These are phyloP conservation scores for Stephanodiscus triporus DNA, from an alignment of 108 stramenopile species.

Conservation along the genomic window DNA sequence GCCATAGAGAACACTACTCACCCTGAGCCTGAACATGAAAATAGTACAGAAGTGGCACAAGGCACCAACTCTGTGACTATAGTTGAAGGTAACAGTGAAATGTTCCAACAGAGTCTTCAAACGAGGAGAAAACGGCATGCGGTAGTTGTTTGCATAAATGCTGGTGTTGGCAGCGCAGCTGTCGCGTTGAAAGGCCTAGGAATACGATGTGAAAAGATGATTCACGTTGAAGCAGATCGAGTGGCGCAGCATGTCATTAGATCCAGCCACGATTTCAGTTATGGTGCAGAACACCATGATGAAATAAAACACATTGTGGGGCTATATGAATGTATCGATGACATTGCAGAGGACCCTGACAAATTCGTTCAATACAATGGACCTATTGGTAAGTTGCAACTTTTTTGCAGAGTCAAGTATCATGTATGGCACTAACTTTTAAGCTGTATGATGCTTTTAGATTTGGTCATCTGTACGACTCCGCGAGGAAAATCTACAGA, in stretches of 20 bases:
- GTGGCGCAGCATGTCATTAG: conserved; percentile 54
- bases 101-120: background rate
- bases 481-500: conserved; percentile 10
- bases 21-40: background rate
- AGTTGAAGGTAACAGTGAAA: background rate
- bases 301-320: conserved; percentile 50
- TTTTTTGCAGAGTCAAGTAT: background rate
- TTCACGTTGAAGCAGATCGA: conserved; percentile 60
- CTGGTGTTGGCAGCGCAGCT: conserved; percentile 28
- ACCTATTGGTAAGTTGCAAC: conserved; percentile 25
- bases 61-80: background rate
- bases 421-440: background rate
- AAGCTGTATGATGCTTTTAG: conserved; percentile 1
- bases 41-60: conserved; percentile 1
- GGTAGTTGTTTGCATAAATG: conserved; percentile 39
- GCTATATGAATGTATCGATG: conserved; percentile 28
- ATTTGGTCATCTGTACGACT: conserved; percentile 27
- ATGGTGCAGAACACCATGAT: conserved; percentile 27
- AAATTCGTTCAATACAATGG: conserved; percentile 22
- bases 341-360: conserved; percentile 13
- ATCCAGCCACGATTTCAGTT: conserved; percentile 44
- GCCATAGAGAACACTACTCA: background rate
- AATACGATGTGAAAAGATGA: conserved; percentile 26
- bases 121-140: conserved; percentile 4
- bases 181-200: conserved; percentile 25